These are phyloP conservation scores for Coemansia sp. DNA, from an alignment of 192 early-diverging fungal species.

Conservation along the genomic window DNA sequence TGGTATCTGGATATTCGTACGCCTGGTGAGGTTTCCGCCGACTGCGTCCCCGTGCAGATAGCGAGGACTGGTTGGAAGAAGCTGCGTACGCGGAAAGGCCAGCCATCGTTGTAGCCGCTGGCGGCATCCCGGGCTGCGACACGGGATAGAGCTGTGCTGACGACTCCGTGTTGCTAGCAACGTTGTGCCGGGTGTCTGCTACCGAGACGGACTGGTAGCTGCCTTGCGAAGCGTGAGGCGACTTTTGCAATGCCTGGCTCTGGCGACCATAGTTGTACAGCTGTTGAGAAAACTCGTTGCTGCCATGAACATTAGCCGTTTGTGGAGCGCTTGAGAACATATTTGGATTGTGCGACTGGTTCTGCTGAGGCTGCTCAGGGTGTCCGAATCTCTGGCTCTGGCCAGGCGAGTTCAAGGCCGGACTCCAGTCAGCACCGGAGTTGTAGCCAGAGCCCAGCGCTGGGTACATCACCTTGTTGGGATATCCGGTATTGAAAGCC, in stretches of 20 bases:
- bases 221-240: background rate
- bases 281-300: conserved; percentile 14
- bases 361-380: conserved; percentile 6
- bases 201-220: conserved; percentile 28
- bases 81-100: conserved; percentile 26
- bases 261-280: conserved; percentile 2
- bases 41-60: conserved; percentile 29
- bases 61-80: conserved; percentile 16
- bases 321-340: conserved; percentile 9
- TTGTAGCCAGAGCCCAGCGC: conserved; percentile 3
- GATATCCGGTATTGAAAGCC: background rate
- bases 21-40: conserved; percentile 32
- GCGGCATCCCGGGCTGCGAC: conserved; percentile 47
- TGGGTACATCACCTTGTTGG: background rate
- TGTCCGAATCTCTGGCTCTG: background rate
- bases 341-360: background rate
- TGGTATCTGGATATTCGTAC: conserved; percentile 39
- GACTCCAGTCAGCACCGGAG: background rate
- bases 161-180: background rate
- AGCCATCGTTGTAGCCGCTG: conserved; percentile 28
- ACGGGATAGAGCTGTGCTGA: conserved; percentile 32
- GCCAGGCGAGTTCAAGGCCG: background rate
- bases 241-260: conserved; percentile 9
- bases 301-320: background rate
- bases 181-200: conserved; percentile 2